Evolutionary conservation across 257 asterid genomes (phyloP).

Genomic region (Coffea eugenioides): DNA sequence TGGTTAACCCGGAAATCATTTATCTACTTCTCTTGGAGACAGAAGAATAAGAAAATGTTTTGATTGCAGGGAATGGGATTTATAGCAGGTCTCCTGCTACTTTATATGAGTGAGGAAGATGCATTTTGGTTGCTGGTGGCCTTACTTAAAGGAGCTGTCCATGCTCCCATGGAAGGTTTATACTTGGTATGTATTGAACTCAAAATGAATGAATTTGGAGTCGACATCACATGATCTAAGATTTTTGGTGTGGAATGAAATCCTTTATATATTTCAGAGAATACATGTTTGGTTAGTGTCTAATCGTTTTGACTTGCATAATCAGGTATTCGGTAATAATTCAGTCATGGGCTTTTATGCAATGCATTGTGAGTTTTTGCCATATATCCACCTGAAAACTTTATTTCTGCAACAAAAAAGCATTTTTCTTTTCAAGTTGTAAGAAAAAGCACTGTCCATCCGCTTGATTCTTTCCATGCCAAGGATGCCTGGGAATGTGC

Average conservation of each 20-base stretch:
- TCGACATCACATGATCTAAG: conserved; percentile 2
- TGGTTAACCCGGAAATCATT: conserved; percentile 6
- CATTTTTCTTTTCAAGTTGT: background rate
- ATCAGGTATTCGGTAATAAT: background rate
- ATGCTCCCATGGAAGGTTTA: conserved; percentile 98
- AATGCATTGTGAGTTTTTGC: background rate
- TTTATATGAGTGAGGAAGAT: conserved; percentile 99
- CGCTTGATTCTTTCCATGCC: background rate
- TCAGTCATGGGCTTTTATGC: background rate
- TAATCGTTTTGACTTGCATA: background rate
- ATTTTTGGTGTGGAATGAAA: background rate
- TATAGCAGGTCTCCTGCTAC: conserved; percentile 93
- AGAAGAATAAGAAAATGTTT: conserved; percentile 18
- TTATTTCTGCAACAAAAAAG: background rate
- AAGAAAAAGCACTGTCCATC: background rate
- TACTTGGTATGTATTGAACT: conserved; percentile 60
- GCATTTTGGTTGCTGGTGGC: conserved; percentile 99
- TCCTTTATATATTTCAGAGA: background rate
- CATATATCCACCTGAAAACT: background rate
- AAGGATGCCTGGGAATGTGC: background rate
- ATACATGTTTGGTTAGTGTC: background rate
- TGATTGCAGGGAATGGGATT: conserved; percentile 97
- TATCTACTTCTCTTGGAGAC: background rate
- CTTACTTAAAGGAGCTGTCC: conserved; percentile 96
- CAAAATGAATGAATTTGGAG: background rate